Evolutionary conservation across 2,329 filamentous ascomycete species (phyloP).

Genomic region (Furcasterigmium sp.): DNA sequence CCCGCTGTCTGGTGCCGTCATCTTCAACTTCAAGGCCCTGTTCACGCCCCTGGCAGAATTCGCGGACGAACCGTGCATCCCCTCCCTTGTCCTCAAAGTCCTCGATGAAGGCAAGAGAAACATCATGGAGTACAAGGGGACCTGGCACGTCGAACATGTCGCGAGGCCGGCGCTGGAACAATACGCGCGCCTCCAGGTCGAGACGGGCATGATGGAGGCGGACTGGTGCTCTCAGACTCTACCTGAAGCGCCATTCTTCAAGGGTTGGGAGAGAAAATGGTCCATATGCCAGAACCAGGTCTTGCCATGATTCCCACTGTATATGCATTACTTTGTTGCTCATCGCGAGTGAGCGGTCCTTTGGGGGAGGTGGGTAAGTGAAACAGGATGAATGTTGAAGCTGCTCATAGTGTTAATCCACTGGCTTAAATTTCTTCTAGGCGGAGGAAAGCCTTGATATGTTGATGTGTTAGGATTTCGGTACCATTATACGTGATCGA

Average conservation of each 20-base stretch:
- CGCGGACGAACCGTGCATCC: conserved; percentile 66
- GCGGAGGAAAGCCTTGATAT: too few relatives aligned
- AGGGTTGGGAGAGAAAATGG: conserved; percentile 74
- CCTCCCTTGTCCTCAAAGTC: conserved; percentile 62
- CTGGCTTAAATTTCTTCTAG: too few relatives aligned
- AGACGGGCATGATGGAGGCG: conserved; percentile 51
- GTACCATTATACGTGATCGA: too few relatives aligned
- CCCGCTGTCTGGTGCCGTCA: conserved; percentile 67
- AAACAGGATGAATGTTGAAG: too few relatives aligned
- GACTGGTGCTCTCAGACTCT: conserved; percentile 66
- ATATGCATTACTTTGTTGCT: too few relatives aligned
- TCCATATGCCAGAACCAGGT: too few relatives aligned
- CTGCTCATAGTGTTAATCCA: too few relatives aligned
- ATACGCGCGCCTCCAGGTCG: conserved; percentile 63
- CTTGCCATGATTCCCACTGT: too few relatives aligned
- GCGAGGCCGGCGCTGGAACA: conserved; percentile 58
- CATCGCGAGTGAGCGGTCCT: too few relatives aligned
- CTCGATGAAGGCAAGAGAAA: conserved; percentile 63
- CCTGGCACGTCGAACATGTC: conserved; percentile 73
- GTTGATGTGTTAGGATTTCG: too few relatives aligned
- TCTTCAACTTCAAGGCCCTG: conserved; percentile 86
- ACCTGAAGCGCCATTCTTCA: conserved; percentile 71
- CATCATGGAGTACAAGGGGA: conserved; percentile 76
- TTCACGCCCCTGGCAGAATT: conserved; percentile 73
- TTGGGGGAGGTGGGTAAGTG: too few relatives aligned